Evolutionary conservation across 352 stramenopile species (phyloP), one percentile per base, ranked within the genome.

Genomic region (Phytophthora podocarpi): DNA sequence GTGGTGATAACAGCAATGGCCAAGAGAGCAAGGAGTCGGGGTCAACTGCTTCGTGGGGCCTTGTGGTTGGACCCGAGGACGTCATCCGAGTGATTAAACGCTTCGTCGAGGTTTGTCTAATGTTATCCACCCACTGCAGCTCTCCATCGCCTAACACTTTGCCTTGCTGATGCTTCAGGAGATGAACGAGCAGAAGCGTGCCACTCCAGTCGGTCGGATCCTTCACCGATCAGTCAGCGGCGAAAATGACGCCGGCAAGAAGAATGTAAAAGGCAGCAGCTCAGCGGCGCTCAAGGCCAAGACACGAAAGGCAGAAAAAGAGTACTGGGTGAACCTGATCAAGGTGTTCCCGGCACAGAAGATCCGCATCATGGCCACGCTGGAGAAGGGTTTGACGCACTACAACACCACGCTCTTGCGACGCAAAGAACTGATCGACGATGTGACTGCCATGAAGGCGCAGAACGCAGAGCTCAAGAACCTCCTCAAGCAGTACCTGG

Each of bases 381-480:
- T 98, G 7, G 93, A 98, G 63, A 91, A 90, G 34, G 82, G 79
- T 4, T 52, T 97, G 36, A 79, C 61, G 12, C 76, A 87, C 69
- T 97, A 97, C 68, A 85, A 96, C 56, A 77, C 84, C 4, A 73
- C 92, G 5, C 70, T 98, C 12, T 57, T 87, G 48, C 77, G 89
- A 12, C 77, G 92, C 36, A 93, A 95, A 46, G 71, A 85, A 15
- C 69, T 87, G 15, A 90, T 97, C 36, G 71, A 94, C 39, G 79
- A 96, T 24, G 85, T 98, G 11, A 78, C 67, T 5, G 60, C 46
- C 24, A 84, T 98, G 34, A 83, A 91, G 45, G 50, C 61, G 28
- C 87, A 98, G 60, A 98, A 98, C 56, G 59, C 65, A 11, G 80
- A 98, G 72, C 86, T 98, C 52, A 97, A 97, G 72, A 78, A 70